These are phyloP conservation scores for Boletus sensibilis DNA, from an alignment of 768 basidiomycete genomes.

Conservation along the genomic window DNA sequence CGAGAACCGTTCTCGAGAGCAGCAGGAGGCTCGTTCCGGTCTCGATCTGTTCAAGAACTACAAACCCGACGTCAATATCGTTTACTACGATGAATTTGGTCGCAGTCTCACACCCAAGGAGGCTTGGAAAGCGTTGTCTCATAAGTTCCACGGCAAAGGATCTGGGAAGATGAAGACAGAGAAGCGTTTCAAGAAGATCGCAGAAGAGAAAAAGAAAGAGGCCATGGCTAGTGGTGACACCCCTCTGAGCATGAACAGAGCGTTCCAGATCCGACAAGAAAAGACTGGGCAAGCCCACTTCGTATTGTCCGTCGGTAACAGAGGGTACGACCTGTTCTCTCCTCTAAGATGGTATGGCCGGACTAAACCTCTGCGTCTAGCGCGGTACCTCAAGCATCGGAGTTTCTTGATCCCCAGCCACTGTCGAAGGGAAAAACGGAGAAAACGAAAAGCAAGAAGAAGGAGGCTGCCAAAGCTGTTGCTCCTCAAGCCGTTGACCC, in stretches of 20 bases:
- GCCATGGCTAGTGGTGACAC: slow-evolving; percentile 97
- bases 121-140: slow-evolving; percentile 97
- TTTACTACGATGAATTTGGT: slow-evolving; percentile 96
- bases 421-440: slow-evolving; percentile 82
- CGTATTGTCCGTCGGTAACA: slow-evolving; percentile 89
- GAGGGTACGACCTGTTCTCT: slow-evolving; percentile 58
- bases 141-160: slow-evolving; percentile 98
- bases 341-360: not conserved
- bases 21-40: slow-evolving; percentile 81
- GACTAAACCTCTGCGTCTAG: slow-evolving; percentile 39
- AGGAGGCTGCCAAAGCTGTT: slow-evolving; percentile 54
- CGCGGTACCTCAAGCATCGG: slow-evolving; percentile 81
- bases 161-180: slow-evolving; percentile 97
- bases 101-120: slow-evolving; percentile 87
- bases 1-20: slow-evolving; percentile 89
- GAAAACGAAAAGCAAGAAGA: slow-evolving; percentile 78
- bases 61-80: slow-evolving; percentile 95
- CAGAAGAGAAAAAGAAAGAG: slow-evolving; percentile 92
- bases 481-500: slow-evolving; percentile 46
- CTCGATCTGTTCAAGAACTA: slow-evolving; percentile 88
- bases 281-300: slow-evolving; percentile 96
- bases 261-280: slow-evolving; percentile 91
- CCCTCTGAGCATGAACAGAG: slow-evolving; percentile 90
- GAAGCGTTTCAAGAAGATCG: slow-evolving; percentile 93
- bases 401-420: slow-evolving; percentile 79